Conservation (phyloP, 352 stramenopile species). For the Peronosclerospora sorghi region DNA sequence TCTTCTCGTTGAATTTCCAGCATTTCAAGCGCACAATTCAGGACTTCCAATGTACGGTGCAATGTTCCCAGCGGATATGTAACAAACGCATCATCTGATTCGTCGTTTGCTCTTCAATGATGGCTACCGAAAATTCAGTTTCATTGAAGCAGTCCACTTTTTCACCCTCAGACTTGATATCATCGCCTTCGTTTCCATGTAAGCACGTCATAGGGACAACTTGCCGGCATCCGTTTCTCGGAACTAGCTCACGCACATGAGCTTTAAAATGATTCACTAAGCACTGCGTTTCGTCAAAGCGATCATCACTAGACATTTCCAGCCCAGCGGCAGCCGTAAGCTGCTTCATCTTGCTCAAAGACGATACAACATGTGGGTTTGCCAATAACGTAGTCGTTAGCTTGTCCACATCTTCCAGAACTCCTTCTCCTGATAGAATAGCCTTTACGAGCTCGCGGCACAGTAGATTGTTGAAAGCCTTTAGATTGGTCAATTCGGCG, state of each 20-base stretch:
- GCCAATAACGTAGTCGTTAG: constrained; percentile 28
- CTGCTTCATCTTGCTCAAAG: constrained; percentile 48
- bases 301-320: constrained; percentile 15
- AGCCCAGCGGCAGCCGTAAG: constrained; percentile 17
- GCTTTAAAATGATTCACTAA: constrained; percentile 12
- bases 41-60: no score
- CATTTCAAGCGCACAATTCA: no score
- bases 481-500: constrained; percentile 53
- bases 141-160: constrained; percentile 22
- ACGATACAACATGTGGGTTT: constrained; percentile 38
- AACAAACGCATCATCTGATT: no score
- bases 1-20: no score
- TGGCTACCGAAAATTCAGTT: constrained; percentile 25
- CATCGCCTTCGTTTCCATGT: constrained; percentile 6
- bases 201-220: constrained; percentile 6
- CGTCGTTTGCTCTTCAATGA: no score
- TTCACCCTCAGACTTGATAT: constrained; percentile 9
- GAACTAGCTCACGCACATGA: constrained; percentile 13
- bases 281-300: constrained; percentile 8
- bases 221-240: constrained; percentile 1
- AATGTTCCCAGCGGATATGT: no score
- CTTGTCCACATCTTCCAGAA: constrained; percentile 15
- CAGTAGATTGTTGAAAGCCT: constrained; percentile 56
- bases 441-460: constrained; percentile 58
- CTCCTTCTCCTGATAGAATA: constrained; percentile 23